Evolutionary conservation across 73 alveolate species (phyloP), one percentile per base, ranked within the genome.

Genomic region (Urostyla sp.): DNA sequence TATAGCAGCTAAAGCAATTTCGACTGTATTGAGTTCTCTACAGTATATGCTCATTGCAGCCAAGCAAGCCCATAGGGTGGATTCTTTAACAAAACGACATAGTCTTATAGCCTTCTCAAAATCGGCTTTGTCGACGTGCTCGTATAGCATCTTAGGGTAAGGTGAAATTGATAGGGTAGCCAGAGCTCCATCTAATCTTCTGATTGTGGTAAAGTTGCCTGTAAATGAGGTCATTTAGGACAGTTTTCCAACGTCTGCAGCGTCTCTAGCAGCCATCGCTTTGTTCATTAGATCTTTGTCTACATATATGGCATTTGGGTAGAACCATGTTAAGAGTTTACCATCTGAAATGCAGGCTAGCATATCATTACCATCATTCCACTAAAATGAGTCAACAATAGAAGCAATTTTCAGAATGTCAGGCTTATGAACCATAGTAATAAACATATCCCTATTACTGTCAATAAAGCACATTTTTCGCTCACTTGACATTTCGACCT

Each of bases 1-100:
- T 50, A 98, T 96, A n/a, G 99, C 98, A 1, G 99, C 99, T 21
- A 98, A 91, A 13, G 99, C 99, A 61, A 96, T 88, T 76, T 93
- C 98, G 27, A 97, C 99, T 16, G 98, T 92, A 75, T 93, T 93
- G 26, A 92, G 91, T 87, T 96, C 99, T 80, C 98, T 80, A 75
- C 92, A 84, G 88, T 87, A 84, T 45, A 81, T 80, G 55, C 96
- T 80, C 88, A 95, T 84, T 0, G 99, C 99, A 26, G 99, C 99
- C 24, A 98, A 88, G 21, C 99, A 91, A 16, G 99, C 99, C 99
- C 99, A 98, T 11, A 98, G 93, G 24, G 97, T 94, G 36, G 92
- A 90, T 56, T 98, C 98, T 74, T 97, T 98, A 37, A 98, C 99
- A 76, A 90, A 98, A 80, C 99, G 67, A 59, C 99, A 98, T 26